These are phyloP conservation scores for Lactuca sativa DNA, from an alignment of 129 eudicot genomes.

Conservation along the genomic window DNA sequence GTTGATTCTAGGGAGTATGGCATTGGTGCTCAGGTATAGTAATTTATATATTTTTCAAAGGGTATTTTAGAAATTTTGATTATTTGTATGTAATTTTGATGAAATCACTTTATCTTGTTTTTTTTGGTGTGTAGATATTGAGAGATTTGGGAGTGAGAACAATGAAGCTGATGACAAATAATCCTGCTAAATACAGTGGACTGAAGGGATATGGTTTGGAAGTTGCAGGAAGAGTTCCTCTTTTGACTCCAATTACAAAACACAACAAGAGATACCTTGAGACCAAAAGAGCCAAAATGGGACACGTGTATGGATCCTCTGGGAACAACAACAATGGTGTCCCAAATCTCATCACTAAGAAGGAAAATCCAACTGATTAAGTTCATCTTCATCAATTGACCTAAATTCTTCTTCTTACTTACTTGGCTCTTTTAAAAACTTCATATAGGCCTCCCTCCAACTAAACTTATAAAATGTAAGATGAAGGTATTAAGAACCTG, in stretches of 20 bases:
- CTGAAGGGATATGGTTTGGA: conserved; percentile 94
- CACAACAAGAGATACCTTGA: conserved; percentile 85
- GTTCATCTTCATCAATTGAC: conserved; percentile 25
- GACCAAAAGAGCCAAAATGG: conserved; percentile 94
- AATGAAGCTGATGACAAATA: conserved; percentile 96
- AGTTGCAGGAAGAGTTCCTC: conserved; percentile 84
- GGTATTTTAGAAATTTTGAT: not conserved
- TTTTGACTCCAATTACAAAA: conserved; percentile 74
- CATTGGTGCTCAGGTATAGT: conserved; percentile 57
- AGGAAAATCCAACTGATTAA: conserved; percentile 33
- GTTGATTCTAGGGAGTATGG: conserved; percentile 81
- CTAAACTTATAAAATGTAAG: not conserved
- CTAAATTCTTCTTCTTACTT: conserved; percentile 27
- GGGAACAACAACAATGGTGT: conserved; percentile 42
- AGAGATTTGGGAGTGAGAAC: conserved; percentile 97
- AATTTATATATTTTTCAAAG: not conserved
- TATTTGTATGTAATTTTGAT: too few species aligned
- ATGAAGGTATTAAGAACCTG: not conserved
- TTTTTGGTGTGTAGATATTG: conserved; percentile 55
- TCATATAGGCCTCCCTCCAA: not conserved
- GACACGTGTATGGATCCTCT: conserved; percentile 60
- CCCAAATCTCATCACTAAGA: conserved; percentile 34
- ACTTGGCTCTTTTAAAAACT: not conserved
- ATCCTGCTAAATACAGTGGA: conserved; percentile 93
- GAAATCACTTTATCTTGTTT: not conserved